Evolutionary conservation across 2,329 filamentous ascomycete genomes (phyloP).

Genomic region (Fusarium phyllophilum): DNA sequence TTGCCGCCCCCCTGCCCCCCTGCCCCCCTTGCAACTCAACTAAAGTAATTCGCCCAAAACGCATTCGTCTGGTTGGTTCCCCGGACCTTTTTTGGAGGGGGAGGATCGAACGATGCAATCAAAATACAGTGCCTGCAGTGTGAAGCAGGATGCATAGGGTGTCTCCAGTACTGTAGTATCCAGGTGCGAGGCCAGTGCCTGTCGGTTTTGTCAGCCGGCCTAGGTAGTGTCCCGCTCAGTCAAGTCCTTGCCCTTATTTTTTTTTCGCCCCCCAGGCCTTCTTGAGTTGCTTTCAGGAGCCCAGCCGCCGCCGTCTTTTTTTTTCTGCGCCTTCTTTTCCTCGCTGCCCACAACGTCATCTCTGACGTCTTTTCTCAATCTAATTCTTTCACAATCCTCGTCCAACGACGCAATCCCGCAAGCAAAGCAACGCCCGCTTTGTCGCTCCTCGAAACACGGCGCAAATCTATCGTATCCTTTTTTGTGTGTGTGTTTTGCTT

Average conservation of each 20-base stretch:
- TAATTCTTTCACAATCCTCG: conserved; percentile 51
- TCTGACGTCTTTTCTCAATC: conserved; percentile 58
- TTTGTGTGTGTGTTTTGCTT: conserved; percentile 10
- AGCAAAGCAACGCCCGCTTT: conserved; percentile 43
- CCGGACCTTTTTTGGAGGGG: conserved; percentile 24
- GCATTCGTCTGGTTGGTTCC: conserved; percentile 25
- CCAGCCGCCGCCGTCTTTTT: conserved; percentile 48
- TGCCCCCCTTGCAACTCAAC: conserved; percentile 1
- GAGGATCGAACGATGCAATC: conserved; percentile 43
- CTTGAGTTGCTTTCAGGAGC: conserved; percentile 43
- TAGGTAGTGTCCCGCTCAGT: conserved; percentile 20
- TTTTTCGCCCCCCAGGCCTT: conserved; percentile 28
- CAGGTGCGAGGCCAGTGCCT: not conserved
- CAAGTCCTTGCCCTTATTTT: conserved; percentile 28
- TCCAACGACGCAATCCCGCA: conserved; percentile 47
- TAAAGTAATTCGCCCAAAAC: conserved; percentile 1
- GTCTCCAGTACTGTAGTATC: not conserved
- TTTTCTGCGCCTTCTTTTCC: conserved; percentile 51
- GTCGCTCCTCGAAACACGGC: conserved; percentile 35
- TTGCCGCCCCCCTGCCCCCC: not conserved
- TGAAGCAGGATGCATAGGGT: not conserved
- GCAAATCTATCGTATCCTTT: conserved; percentile 31
- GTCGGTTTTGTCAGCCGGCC: conserved; percentile 36
- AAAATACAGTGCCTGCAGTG: conserved; percentile 38
- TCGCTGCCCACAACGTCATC: conserved; percentile 57